A percentile compares a stretch with the other conserved stretches of the same genome.
Evolutionary conservation across 352 stramenopile species (phyloP).

Genomic region (Phytophthora vignae): DNA sequence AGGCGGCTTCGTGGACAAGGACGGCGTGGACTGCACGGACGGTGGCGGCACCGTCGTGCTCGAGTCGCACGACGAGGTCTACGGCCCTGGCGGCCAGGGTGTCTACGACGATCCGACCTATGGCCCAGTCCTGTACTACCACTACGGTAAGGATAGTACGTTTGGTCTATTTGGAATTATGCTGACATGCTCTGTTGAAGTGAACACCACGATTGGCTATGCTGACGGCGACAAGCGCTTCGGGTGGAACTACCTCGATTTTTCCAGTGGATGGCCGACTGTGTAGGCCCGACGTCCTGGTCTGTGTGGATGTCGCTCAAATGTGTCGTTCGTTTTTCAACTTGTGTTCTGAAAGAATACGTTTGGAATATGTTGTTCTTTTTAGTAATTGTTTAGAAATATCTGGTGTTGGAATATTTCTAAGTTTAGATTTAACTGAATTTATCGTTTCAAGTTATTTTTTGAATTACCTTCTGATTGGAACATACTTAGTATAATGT

Average conservation of each 20-base stretch:
- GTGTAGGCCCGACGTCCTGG: constrained; percentile 12
- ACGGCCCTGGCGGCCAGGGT: constrained; percentile 51
- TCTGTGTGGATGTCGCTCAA: background rate
- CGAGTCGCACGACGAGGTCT: constrained; percentile 49
- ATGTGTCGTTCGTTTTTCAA: too few species aligned
- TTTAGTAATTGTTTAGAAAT: too few species aligned
- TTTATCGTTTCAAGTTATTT: too few species aligned
- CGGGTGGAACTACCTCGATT: constrained; percentile 57
- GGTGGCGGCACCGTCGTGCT: constrained; percentile 50
- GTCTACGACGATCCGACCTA: constrained; percentile 55
- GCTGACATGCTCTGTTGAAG: constrained; percentile 14
- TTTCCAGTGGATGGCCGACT: constrained; percentile 49
- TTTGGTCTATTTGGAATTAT: background rate
- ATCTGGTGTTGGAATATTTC: too few species aligned
- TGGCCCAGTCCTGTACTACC: constrained; percentile 57
- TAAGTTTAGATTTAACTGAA: too few species aligned
- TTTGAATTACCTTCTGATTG: too few species aligned
- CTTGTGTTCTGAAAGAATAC: too few species aligned
- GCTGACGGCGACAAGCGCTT: constrained; percentile 49
- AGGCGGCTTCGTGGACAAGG: constrained; percentile 42
- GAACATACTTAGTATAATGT: too few species aligned
- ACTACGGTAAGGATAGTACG: constrained; percentile 44
- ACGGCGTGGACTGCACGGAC: constrained; percentile 35
- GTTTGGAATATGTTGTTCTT: too few species aligned
- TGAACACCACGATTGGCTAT: constrained; percentile 51